Base-by-base conservation (phyloP, 2,329 filamentous ascomycete species). In the Fusarium verticillioides region DNA sequence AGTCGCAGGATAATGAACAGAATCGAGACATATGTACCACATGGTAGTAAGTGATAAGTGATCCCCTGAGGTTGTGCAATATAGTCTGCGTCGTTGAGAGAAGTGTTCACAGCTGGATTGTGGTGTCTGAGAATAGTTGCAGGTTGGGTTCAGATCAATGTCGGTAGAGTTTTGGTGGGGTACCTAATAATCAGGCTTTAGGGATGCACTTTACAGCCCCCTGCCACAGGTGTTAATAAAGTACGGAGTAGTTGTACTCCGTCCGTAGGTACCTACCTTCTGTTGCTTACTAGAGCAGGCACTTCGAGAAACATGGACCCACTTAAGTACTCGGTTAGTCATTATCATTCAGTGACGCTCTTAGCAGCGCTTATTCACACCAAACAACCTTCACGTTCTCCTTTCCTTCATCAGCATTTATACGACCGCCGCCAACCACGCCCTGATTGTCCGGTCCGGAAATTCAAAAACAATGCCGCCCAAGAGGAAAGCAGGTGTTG, bases 401-500 rank as follows among this genome's bases (percentile, higher is more conserved):
- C 52, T 37, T 40, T 44, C 36, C 26, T 50, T 39, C 46, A 42
- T 34, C 64, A 36, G 19, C 15, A 54, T 39, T 59, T 34, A 56
- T 44, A 71, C 65, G 50, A 64, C 46, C 56, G 42, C 64, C 56
- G 60, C 42, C 57, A 56, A 46, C 40, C 50, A 57, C 60, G 30
- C 47, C 50, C 5, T 43, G 61, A 60, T 52, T 70, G 39, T 10
- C 50, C 74, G 52, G 54, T 5, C 54, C 73, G 53, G 34, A 68
- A 74, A 80, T 66, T 65, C 47, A 57, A 61, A 57, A 69, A 67
- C 30, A 94, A 94, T 94, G 92, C 89, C 92, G 72, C 85, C 87
- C 23, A 94, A 94, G 84, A 88, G 92, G 79, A 94, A 94, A 84
- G 92, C 92, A 69, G 78, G 80, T 68, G 76, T 79, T 79, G 84